Evolutionary conservation across 805 yeast genomes (phyloP), one percentile per base, ranked within the genome.

Genomic region (Komagataella kurtzmanii): DNA sequence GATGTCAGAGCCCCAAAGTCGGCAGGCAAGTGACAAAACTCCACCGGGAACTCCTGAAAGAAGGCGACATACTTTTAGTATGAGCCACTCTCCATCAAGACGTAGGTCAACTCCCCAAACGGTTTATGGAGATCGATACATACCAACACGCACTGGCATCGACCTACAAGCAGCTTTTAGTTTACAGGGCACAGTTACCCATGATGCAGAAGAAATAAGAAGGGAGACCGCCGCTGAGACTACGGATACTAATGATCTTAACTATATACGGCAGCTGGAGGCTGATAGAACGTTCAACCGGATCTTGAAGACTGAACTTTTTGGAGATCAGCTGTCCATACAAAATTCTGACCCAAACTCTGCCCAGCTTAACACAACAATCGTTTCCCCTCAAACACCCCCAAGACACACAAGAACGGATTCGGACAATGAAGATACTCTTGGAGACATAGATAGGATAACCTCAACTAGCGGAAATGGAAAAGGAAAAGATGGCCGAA

Each of bases 231-330:
- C 51, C 1, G 53, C 50, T 8, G 48, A 52, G 36, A 45, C 45
- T 40, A 21, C 48, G 46, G 47, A 55, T 59, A 59, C 17, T 60
- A 75, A 75, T 56, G 95, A 85, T 58, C 68, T 84, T 19, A 93
- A 86, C 55, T 69, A 73, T 44, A 76, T 82, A 56, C 74, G 80
- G 56, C 88, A 82, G 60, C 84, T 83, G 57, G 95, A 87, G 60
- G 96, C 97, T 3, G 87, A 87, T 62, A 72, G 85, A 56, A 87
- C 96, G 0, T 93, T 90, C 65, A 83, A 90, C 52, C 81, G 91
- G 0, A 86, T 93, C 2, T 69, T 93, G 49, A 85, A 86, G 58
- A 86, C 95, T 40, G 99, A 93, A 64, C 68, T 93, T 43, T 93
- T 93, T 71, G 98, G 97, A 14, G 93, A 85, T 61, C 79, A 85